Base-by-base conservation (phyloP, 176 grass and related monocot genomes). In the Leersia perrieri region DNA sequence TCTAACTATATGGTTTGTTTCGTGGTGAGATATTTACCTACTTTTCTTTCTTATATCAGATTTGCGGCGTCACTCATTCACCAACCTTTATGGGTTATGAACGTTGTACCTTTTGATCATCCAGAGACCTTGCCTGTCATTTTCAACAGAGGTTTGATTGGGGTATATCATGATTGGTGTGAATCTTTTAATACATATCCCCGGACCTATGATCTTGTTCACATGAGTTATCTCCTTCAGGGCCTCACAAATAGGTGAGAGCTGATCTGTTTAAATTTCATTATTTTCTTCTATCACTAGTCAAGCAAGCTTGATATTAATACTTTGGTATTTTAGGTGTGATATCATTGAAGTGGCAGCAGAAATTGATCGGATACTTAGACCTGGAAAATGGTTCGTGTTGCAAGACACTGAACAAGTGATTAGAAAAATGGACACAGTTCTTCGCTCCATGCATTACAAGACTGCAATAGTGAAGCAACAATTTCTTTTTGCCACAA, bases 161-260 rank as follows among this genome's bases (percentile, higher is more conserved):
- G 95, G 36, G 75, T 88, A 76, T 95, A 98, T 88, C 92, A 93
- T 84, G 92, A 98, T 66, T 98, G 92, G 95, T 98, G 92, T 86
- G 95, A 98, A 81, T 83, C 90, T 49, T 95, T 98, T 69, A 91
- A 95, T 70, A 95, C 95, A 67, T 98, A 98, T 78, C 92, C 92
- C 72, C 88, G 95, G 8, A 98, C 95, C 25, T 98, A 95, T 60
- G 95, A 98, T 89, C 81, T 98, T 63, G 70, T 98, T 62, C 95
- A 95, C 83, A 89, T 87, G 41, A 92, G 83, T 51, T 71, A 91
- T 87, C 86, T 93, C 60, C 88, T 98, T 33, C 83, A 72, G 27
- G 79, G 72, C 81, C 83, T 97, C 79, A 87, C 71, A 33, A 74
- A 86, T 63, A 92, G 95, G 95, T 98, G 90, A 71, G 7, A 18